Conservation (phyloP, 306 rosid genomes). For the Begonia fuchsioides region DNA sequence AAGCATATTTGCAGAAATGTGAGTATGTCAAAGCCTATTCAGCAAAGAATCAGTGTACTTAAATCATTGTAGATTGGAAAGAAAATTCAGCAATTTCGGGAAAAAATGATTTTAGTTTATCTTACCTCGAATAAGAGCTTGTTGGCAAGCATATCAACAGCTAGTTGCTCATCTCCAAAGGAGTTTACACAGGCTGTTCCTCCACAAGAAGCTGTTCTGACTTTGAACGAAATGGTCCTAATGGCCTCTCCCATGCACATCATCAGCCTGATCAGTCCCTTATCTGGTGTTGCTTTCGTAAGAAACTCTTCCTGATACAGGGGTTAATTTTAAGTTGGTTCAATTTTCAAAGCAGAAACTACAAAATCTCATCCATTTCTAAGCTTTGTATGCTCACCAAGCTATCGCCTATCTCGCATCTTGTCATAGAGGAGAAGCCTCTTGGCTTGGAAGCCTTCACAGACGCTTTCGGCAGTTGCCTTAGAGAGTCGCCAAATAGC, state of each 20-base stretch:
- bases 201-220: constrained; percentile 94
- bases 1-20: constrained; percentile 87
- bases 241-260: constrained; percentile 86
- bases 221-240: constrained; percentile 89
- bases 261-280: constrained; percentile 71
- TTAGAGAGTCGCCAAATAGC: constrained; percentile 66
- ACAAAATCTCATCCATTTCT: too few species aligned
- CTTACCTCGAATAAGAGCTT: constrained; percentile 83
- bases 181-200: constrained; percentile 96
- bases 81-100: too few species aligned
- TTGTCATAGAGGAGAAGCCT: constrained; percentile 31
- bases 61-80: too few species aligned
- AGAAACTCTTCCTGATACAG: constrained; percentile 66
- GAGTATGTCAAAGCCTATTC: constrained; percentile 73
- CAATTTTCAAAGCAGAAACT: too few species aligned
- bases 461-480: constrained; percentile 48
- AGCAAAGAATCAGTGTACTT: background rate
- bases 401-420: constrained; percentile 83
- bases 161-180: constrained; percentile 97
- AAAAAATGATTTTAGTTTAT: too few species aligned
- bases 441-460: constrained; percentile 38
- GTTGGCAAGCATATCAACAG: constrained; percentile 89
- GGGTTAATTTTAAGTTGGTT: too few species aligned
- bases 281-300: constrained; percentile 73
- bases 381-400: constrained; percentile 36